Evolutionary conservation across 345 rosid species (phyloP), one percentile per base, ranked within the genome.

Genomic region (Salix dunnii): DNA sequence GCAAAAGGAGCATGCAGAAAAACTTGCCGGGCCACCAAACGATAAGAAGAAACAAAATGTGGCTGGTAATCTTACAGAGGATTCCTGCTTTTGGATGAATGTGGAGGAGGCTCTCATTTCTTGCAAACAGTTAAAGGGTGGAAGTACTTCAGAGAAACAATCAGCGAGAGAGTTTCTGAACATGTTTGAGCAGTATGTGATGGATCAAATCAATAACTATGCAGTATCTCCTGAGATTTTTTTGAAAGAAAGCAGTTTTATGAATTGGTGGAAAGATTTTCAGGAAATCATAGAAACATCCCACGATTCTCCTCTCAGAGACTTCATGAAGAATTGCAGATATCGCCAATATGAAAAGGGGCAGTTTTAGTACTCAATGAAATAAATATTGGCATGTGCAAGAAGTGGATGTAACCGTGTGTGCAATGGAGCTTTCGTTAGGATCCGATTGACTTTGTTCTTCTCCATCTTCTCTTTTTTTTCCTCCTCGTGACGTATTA

Each of bases 11-110:
- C 72, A 67, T 13, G 65, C 43, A 1, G 74, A 42, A 53, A 70
- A 66, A 68, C 60, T 71, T 2, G 2, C 16, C 1, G 70, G 31
- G 21, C 10, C 31, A 20, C 42, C 67, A 7, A 61, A 18, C 3
- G 17, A 62, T 16, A 3, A 10, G 10, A 72, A 64, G 58, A 80
- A 79, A 25, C 38, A 77, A 60, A 86, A 82, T 7, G 76, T 85
- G 67, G 76, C 76, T 33, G 70, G 33, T 11, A 73, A 21, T 20
- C 18, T 91, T 27, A 90, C 86, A 0, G 74, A 85, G 51, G 96
- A 92, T 86, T 92, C 98, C 27, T 91, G 94, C 71, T 94, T 94
- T 25, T 94, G 98, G 98, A 88, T 90, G 23, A 73, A 82, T 6
- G 98, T 94, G 14, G 96, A 94, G 80, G 96, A 92, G 76, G 90